Evolutionary conservation across 2,329 filamentous ascomycete species (phyloP).

Genomic region (Ciborinia camelliae): DNA sequence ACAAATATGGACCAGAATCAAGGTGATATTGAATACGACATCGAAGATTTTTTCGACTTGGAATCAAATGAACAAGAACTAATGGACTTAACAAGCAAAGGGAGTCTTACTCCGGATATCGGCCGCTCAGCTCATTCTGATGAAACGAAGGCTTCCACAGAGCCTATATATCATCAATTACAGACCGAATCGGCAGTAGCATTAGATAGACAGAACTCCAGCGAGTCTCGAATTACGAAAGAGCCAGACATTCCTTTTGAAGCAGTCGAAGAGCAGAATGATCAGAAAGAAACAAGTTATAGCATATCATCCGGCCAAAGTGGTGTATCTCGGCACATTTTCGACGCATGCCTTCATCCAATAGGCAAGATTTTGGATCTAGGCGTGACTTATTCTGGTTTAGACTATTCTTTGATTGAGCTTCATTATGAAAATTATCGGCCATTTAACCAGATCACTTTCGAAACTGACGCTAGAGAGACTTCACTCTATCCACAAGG

Average conservation of each 20-base stretch:
- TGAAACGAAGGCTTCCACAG: not conserved
- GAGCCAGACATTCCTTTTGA: too few relatives aligned
- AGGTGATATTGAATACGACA: not conserved
- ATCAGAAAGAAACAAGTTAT: not conserved
- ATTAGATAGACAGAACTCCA: not conserved
- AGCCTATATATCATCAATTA: not conserved
- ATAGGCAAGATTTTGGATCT: not conserved
- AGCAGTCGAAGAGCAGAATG: too few relatives aligned
- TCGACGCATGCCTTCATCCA: not conserved
- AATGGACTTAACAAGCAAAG: not conserved
- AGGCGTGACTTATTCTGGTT: not conserved
- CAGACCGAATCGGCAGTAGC: not conserved
- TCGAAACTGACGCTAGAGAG: not conserved
- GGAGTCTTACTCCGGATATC: not conserved
- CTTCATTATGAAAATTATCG: not conserved
- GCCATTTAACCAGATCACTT: not conserved
- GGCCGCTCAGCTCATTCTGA: not conserved
- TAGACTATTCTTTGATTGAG: not conserved
- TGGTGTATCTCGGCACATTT: too few relatives aligned
- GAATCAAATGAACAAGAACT: not conserved
- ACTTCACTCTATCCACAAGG: not conserved
- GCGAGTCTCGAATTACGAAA: too few relatives aligned
- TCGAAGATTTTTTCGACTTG: not conserved
- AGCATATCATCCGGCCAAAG: too few relatives aligned
- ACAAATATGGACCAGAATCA: too few relatives aligned